Conservation (phyloP, 352 stramenopile genomes). For the Globisporangium canariense region DNA sequence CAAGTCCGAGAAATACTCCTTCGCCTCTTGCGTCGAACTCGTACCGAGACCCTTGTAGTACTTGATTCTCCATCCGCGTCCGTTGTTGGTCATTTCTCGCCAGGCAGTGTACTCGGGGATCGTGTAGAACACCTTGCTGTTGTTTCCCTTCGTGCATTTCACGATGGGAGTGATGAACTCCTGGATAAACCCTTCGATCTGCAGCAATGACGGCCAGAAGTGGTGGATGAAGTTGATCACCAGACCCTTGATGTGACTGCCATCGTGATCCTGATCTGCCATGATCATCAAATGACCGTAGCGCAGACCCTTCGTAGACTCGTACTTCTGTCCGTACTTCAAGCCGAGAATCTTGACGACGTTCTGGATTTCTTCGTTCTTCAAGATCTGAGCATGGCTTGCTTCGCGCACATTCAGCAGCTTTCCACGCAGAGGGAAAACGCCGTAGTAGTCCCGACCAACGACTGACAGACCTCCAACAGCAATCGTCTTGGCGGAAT, state of each 20-base stretch:
- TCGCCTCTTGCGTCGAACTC: constrained; percentile 95
- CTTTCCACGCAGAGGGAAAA: constrained; percentile 98
- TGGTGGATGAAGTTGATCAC: constrained; percentile 99
- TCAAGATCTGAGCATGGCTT: constrained; percentile 93
- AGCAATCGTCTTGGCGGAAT: constrained; percentile 97
- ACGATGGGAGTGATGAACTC: constrained; percentile 98
- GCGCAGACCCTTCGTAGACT: constrained; percentile 83
- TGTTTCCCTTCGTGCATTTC: constrained; percentile 92
- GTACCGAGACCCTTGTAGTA: constrained; percentile 99
- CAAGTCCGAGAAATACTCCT: constrained; percentile 97
- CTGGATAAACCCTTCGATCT: constrained; percentile 87
- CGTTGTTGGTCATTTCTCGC: constrained; percentile 83
- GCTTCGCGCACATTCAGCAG: constrained; percentile 99
- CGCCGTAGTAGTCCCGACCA: constrained; percentile 94
- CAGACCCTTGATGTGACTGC: constrained; percentile 98
- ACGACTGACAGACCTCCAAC: constrained; percentile 96
- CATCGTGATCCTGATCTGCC: constrained; percentile 99
- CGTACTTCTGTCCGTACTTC: constrained; percentile 94
- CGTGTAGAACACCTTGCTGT: constrained; percentile 93
- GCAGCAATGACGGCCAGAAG: constrained; percentile 97
- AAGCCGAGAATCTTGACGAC: constrained; percentile 97
- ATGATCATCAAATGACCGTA: constrained; percentile 99
- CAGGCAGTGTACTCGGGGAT: constrained; percentile 96
- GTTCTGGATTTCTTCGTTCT: constrained; percentile 98
- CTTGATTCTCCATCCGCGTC: constrained; percentile 95